phyloP scores from a whole-genome alignment of 768 basidiomycete species.

The Tulasnella sp. region DNA sequence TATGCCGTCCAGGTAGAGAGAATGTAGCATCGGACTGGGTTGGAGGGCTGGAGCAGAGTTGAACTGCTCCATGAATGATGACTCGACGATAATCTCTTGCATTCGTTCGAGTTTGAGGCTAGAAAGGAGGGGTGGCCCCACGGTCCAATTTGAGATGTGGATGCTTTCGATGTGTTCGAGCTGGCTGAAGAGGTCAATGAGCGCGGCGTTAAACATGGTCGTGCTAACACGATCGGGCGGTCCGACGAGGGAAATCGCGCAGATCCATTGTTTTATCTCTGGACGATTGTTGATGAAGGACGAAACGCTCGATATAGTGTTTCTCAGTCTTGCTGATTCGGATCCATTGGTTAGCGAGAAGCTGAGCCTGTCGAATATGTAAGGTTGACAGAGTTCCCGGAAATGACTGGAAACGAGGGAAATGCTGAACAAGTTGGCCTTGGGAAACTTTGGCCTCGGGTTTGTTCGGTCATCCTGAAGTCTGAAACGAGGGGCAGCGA shows the following conservation, averaged over 20 bases:
- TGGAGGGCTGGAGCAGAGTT: background rate
- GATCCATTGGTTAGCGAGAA: background rate
- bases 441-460: background rate
- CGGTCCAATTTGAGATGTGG: background rate
- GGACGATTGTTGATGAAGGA: background rate
- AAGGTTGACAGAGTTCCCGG: background rate
- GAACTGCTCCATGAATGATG: background rate
- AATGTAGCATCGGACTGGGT: background rate
- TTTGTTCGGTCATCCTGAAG: background rate
- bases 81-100: background rate
- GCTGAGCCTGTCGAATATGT: background rate
- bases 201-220: background rate
- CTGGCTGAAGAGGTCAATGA: background rate
- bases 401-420: background rate
- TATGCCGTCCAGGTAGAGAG: background rate
- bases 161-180: background rate
- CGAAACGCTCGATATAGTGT: background rate
- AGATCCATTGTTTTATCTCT: background rate
- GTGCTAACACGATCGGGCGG: background rate
- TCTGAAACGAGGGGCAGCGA: background rate
- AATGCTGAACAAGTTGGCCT: background rate
- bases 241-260: background rate
- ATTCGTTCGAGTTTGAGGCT: background rate
- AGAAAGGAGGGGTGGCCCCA: background rate
- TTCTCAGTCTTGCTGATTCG: background rate